Evolutionary conservation across 163 green algal species (phyloP).

Genomic region (Scenedesmus sp.): DNA sequence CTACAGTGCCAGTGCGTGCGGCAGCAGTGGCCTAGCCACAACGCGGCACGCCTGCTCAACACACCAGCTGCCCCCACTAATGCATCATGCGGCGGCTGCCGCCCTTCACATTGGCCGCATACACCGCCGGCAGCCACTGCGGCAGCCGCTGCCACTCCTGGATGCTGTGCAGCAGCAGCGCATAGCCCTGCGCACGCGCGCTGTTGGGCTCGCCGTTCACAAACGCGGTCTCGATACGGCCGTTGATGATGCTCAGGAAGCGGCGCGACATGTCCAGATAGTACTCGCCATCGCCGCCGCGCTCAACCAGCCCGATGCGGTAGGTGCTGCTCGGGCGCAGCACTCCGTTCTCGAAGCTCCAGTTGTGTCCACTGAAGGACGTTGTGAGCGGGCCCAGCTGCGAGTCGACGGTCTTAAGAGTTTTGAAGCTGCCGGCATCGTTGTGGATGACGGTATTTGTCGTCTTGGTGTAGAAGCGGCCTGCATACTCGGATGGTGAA

Average conservation of each 20-base stretch:
- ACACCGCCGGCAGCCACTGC: background rate
- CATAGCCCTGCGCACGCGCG: background rate
- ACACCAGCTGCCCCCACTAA: background rate
- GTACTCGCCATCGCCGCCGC: background rate
- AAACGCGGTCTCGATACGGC: background rate
- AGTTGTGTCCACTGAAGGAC: background rate
- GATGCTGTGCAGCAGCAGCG: conserved; percentile 12
- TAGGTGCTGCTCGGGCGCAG: background rate
- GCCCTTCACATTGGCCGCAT: background rate
- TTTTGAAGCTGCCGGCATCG: background rate
- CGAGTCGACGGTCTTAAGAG: background rate
- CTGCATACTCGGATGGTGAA: background rate
- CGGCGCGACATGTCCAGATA: background rate
- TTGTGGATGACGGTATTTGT: background rate
- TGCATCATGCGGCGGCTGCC: background rate
- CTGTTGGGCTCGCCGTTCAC: background rate
- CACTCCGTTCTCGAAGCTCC: background rate
- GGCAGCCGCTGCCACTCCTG: conserved; percentile 9
- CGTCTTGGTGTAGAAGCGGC: background rate
- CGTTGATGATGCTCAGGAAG: conserved; percentile 10
- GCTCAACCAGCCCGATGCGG: background rate
- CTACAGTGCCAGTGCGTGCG: no score
- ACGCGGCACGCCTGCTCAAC: no score
- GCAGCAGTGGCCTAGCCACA: no score
- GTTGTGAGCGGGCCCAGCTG: background rate